Conservation (phyloP, 1,284 basidiomycete genomes). For the Pascua sp. region DNA sequence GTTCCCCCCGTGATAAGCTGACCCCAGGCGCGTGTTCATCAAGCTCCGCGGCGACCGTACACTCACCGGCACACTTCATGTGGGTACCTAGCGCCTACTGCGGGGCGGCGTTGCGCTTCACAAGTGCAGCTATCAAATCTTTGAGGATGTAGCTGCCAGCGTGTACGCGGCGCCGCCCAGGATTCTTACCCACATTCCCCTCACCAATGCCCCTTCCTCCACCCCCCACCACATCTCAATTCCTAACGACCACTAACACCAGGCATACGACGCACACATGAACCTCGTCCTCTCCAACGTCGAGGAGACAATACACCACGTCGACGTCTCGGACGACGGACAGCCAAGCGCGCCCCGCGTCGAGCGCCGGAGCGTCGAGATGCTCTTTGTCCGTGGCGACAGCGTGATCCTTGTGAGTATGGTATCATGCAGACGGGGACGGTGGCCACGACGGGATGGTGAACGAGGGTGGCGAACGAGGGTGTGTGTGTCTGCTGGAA, state of each 20-base stretch:
- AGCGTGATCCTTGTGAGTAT: conserved; percentile 78
- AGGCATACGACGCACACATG: conserved; percentile 99
- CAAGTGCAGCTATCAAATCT: no score
- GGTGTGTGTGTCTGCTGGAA: no score
- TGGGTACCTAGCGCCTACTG: conserved; percentile 49
- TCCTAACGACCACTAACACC: no score
- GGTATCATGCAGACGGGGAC: no score
- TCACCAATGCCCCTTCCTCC: no score
- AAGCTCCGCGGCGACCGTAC: conserved; percentile 95
- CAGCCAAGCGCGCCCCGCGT: conserved; percentile 57
- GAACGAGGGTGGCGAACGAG: no score
- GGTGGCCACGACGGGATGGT: not conserved
- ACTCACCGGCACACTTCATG: conserved; percentile 87
- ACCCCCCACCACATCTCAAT: no score
- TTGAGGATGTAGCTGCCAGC: no score
- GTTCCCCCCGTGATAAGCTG: conserved; percentile 4
- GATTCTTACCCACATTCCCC: no score
- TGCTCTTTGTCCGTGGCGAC: conserved; percentile 97
- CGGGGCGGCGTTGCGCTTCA: no score
- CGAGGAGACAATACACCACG: conserved; percentile 91
- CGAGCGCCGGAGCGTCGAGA: conserved; percentile 90
- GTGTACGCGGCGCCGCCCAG: no score
- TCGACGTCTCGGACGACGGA: conserved; percentile 61
- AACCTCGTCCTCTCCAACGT: conserved; percentile 97
- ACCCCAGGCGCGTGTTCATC: conserved; percentile 46